These are phyloP conservation scores for Apophysomyces ossiformis DNA, from an alignment of 371 early-diverging fungal species.

Conservation along the genomic window DNA sequence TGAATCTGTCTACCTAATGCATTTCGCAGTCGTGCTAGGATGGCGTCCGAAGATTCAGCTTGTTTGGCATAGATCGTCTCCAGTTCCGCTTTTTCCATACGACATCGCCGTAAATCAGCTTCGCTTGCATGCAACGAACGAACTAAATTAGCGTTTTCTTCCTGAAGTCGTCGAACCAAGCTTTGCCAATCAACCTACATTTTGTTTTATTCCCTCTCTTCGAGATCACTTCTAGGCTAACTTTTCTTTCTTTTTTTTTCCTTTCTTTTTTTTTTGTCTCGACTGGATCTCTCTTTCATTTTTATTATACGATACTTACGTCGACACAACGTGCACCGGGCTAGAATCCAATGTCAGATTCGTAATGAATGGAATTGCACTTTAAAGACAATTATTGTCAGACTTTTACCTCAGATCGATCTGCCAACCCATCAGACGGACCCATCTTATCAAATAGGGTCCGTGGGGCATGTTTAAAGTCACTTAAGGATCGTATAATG, in stretches of 20 bases:
- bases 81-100: not conserved
- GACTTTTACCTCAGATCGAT: not conserved
- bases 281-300: no score
- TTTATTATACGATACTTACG: not conserved
- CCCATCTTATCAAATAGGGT: slow-evolving; percentile 22
- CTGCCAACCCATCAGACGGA: slow-evolving; percentile 5
- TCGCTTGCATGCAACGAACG: slow-evolving; percentile 3
- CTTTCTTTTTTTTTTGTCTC: no score
- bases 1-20: not conserved
- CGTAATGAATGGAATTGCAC: not conserved
- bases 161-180: slow-evolving; percentile 19
- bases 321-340: not conserved
- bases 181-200: slow-evolving; percentile 20
- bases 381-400: not conserved
- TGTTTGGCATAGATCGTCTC: not conserved
- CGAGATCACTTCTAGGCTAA: not conserved
- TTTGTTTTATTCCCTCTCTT: not conserved
- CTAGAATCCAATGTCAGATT: not conserved
- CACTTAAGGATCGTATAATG: slow-evolving; percentile 5
- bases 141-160: slow-evolving; percentile 18
- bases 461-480: slow-evolving; percentile 19
- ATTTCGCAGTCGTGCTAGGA: not conserved
- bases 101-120: slow-evolving; percentile 11
- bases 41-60: not conserved
- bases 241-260: not conserved